Base-by-base conservation (phyloP, 2,329 filamentous ascomycete species). In the Aspergillus ochraceoroseus region DNA sequence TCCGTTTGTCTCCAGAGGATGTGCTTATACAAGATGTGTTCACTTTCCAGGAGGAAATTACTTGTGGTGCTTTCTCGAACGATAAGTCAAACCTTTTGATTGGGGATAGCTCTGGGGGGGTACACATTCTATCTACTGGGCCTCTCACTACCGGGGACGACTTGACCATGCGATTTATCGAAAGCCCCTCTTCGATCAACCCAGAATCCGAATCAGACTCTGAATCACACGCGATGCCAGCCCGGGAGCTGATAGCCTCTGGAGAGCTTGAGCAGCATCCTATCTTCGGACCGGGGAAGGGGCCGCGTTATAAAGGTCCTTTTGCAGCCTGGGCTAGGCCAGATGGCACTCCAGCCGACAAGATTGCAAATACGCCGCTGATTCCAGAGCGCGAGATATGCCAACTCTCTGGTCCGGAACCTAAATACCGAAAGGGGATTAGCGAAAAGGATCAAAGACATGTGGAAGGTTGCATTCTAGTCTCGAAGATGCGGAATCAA, bases 81-180 rank as follows among this genome's bases (percentile, higher is more conserved):
- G 77, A 82, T 49, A 67, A 68, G 25, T 70, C 71, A 3, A 71
- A 74, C 20, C 64, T 82, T 3, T 56, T 82, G 2, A 51, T 82
- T 9, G 79, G 78, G 2, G 77, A 79, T 54, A 73, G 74, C 12
- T 68, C 71, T 15, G 76, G 76, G 1, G 70, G 71, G 0, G 56
- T 81, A 15, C 73, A 76, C 44, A 51, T 80, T 0, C 63, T 81
- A 2, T 65, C 67, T 6, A 61, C 61, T 14, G 59, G 52, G 2
- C 56, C 62, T 5, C 57, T 46, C 15, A 44, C 50, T 4, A 44
- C 57, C 9, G 43, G 42, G 3, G 51, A 57, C 8, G 41, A 43
- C 5, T 23, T 33, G 3, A 4, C 8, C 8, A 31, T 34, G 12
- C 25, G 5, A 9, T 32, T 41, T 12, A 57, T 66, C 22, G 36